Evolutionary conservation across 2,329 filamentous ascomycete species (phyloP).

Genomic region (Pseudogymnoascus sp.): DNA sequence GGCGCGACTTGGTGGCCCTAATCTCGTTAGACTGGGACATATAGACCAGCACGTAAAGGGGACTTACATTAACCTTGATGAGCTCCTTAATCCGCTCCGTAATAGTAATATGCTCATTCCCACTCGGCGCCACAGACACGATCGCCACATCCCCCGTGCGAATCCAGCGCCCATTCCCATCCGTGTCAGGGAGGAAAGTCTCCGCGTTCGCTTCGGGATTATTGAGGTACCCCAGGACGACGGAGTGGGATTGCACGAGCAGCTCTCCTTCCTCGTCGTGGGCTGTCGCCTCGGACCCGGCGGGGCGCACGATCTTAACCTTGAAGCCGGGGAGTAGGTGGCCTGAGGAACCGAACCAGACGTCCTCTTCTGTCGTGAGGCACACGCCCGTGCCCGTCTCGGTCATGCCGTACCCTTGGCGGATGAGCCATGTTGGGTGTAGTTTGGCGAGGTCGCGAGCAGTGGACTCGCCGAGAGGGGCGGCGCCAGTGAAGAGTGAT

Average conservation of each 20-base stretch:
- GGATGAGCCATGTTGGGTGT: slow-evolving; percentile 59
- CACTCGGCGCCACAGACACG: slow-evolving; percentile 54
- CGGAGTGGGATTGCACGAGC: slow-evolving; percentile 66
- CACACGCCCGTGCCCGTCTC: slow-evolving; percentile 68
- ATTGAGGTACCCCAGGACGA: slow-evolving; percentile 78
- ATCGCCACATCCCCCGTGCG: slow-evolving; percentile 80
- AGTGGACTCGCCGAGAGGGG: slow-evolving; percentile 69
- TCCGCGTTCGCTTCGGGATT: slow-evolving; percentile 77
- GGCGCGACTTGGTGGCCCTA: slow-evolving; percentile 78
- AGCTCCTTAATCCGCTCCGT: slow-evolving; percentile 76
- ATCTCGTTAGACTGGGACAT: slow-evolving; percentile 10
- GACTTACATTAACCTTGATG: slow-evolving; percentile 67
- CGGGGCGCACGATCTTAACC: slow-evolving; percentile 59
- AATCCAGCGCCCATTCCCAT: slow-evolving; percentile 65
- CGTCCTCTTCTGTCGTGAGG: slow-evolving; percentile 53
- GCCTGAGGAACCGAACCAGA: slow-evolving; percentile 66
- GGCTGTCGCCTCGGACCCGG: slow-evolving; percentile 63
- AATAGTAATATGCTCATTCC: slow-evolving; percentile 76
- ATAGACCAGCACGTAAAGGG: slow-evolving; percentile 21
- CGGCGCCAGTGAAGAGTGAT: slow-evolving; percentile 66
- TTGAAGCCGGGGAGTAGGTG: slow-evolving; percentile 59
- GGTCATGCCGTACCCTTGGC: slow-evolving; percentile 73
- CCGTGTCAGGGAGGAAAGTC: slow-evolving; percentile 62
- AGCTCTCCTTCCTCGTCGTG: slow-evolving; percentile 76
- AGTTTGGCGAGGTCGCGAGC: slow-evolving; percentile 54